A percentile compares a stretch with the other conserved stretches of the same genome.
These are phyloP conservation scores for Citrullus amarus DNA, from an alignment of 306 rosid genomes.

Conservation along the genomic window DNA sequence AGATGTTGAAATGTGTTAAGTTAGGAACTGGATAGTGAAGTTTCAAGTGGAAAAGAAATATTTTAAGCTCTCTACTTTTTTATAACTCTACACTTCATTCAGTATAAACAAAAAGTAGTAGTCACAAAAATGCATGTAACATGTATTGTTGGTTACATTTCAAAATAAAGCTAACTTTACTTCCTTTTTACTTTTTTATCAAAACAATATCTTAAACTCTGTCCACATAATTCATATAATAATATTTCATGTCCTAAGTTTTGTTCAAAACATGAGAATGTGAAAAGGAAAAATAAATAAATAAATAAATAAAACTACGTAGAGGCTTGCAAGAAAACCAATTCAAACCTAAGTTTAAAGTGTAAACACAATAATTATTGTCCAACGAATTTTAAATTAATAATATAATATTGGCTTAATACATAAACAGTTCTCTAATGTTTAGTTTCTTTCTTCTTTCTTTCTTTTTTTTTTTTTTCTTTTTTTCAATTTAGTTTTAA, in stretches of 20 bases:
- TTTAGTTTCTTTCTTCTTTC: no score
- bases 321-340: no score
- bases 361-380: no score
- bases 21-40: neutral
- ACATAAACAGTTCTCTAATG: no score
- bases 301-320: no score
- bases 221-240: neutral
- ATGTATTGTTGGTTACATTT: neutral
- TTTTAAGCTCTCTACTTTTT: neutral
- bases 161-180: neutral
- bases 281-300: no score
- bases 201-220: neutral
- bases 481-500: no score
- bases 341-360: no score
- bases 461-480: no score
- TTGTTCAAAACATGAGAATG: no score
- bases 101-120: neutral
- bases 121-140: neutral
- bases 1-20: neutral
- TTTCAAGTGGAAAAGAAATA: neutral
- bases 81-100: neutral
- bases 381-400: no score
- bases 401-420: no score
- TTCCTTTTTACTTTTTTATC: neutral
- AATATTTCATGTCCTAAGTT: neutral